Evolutionary conservation across 2,329 filamentous ascomycete genomes (phyloP), one percentile per base, ranked within the genome.

Genomic region (Xylaria sp.): DNA sequence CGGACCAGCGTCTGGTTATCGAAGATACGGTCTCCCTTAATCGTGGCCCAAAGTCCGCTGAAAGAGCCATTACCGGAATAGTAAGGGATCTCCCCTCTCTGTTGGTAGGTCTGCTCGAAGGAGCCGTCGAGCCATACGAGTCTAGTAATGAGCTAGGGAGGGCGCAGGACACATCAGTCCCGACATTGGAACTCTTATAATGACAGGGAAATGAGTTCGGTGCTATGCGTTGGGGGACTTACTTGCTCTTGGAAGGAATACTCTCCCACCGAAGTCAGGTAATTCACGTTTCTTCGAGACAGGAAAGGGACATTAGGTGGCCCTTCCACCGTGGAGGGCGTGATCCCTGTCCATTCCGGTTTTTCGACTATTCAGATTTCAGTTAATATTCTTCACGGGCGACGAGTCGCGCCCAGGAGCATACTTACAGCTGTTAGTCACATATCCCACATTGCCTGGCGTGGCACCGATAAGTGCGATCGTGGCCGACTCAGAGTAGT

Each of bases 101-200:
- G 65, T 37, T 67, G 55, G 12, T 19, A 63, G n/a, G 57, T 63
- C 19, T 65, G 59, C 53, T 63, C 62, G 12, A 67, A 67, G 1
- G 65, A 63, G 19, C 65, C 63, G 12, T 67, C 65, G 2, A 53
- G 57, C 7, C n/a, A 58, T 7, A 53, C 43, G 17, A 61, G 46
- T 23, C 54, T n/a, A 35, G 47, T 60, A 9, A 37, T 54, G 19
- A 67, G 43, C 65, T 67, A 23, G 2, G 15, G 37, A 14, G 9
- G 14, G 17, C 11, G 11, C 3, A 12, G 12, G 7, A 14, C 2
- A n/a, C 15, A 21, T 65, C 37, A 65, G 63, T 15, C 21, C 8
- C 1, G n/a, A 23, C 2, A 3, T 19, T 4, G 21, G 25, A 25
- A 5, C 4, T 5, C 15, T 5, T 19, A 12, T 8, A 33, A 1